Conservation (phyloP, 1,139 yeast species). For the Nakaseomyces bracarensis region DNA sequence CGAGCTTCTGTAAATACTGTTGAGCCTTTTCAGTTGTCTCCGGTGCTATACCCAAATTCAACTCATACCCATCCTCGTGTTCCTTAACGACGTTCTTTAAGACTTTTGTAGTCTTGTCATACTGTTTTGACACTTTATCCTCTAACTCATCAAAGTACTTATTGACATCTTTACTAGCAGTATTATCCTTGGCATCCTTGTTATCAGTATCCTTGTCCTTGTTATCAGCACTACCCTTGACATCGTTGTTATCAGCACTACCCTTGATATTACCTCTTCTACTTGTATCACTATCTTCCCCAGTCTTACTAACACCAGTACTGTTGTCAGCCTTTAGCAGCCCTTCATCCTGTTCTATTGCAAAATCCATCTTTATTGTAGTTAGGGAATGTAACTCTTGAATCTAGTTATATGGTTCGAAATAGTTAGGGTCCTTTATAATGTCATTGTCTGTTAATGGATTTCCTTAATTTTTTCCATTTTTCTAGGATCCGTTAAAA, state of each 20-base stretch:
- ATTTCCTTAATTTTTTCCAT: too few relatives aligned
- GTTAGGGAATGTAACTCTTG: too few relatives aligned
- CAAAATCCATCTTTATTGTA: constrained; percentile 1
- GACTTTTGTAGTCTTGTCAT: constrained; percentile 24
- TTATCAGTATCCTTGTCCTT: constrained; percentile 3
- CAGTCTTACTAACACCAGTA: neutral
- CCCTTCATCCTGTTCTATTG: constrained; percentile 6
- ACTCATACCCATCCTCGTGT: constrained; percentile 19
- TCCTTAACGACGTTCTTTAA: constrained; percentile 19
- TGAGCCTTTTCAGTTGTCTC: constrained; percentile 26
- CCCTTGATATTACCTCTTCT: constrained; percentile 9
- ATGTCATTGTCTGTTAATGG: too few relatives aligned
- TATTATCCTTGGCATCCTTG: constrained; percentile 9
- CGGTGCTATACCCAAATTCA: constrained; percentile 22
- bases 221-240: constrained; percentile 9
- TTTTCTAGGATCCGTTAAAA: too few relatives aligned
- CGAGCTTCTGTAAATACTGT: constrained; percentile 21
- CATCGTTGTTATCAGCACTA: constrained; percentile 7
- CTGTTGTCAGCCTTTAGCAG: neutral
- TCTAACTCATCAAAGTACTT: constrained; percentile 33
- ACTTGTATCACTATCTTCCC: neutral
- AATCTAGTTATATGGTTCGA: too few relatives aligned
- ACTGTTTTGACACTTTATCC: constrained; percentile 24
- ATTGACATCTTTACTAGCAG: constrained; percentile 12
- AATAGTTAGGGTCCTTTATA: too few relatives aligned